These are phyloP conservation scores for Rubroboletus satanas DNA, from an alignment of 768 basidiomycete genomes.

Conservation along the genomic window DNA sequence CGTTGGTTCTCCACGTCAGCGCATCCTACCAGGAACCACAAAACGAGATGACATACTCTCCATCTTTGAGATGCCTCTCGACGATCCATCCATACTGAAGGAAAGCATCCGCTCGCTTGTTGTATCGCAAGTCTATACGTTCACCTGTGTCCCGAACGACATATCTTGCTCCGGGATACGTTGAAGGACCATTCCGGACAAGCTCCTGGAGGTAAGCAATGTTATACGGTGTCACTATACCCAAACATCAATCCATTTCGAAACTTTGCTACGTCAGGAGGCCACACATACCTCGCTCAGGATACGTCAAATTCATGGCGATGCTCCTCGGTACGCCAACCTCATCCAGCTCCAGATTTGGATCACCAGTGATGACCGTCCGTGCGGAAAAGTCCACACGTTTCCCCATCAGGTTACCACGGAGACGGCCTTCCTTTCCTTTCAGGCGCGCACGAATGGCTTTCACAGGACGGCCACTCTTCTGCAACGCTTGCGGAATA, in stretches of 20 bases:
- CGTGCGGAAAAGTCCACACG: constrained; percentile 99
- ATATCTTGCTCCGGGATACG: constrained; percentile 95
- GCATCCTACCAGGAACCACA: neutral
- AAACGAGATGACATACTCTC: constrained; percentile 70
- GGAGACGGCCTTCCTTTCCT: constrained; percentile 96
- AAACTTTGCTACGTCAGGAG: neutral
- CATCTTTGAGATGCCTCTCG: constrained; percentile 94
- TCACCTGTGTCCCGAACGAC: constrained; percentile 97
- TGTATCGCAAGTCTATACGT: constrained; percentile 93
- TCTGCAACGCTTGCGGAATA: constrained; percentile 94
- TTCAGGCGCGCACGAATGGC: constrained; percentile 97
- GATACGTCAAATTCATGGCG: constrained; percentile 96
- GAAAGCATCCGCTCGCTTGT: constrained; percentile 92
- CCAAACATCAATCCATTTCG: constrained; percentile 8
- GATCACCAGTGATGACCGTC: constrained; percentile 98
- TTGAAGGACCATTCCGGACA: constrained; percentile 90
- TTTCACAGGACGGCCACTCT: constrained; percentile 96
- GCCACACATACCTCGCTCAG: constrained; percentile 74
- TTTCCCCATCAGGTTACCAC: constrained; percentile 99
- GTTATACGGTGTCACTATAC: constrained; percentile 91
- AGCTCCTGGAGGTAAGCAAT: constrained; percentile 91
- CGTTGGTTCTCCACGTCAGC: constrained; percentile 1
- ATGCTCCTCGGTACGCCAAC: constrained; percentile 95
- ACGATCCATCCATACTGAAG: constrained; percentile 99
- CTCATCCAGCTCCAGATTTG: constrained; percentile 92